Conservation (phyloP, 805 yeast species). For the Yarrowia osloensis region DNA sequence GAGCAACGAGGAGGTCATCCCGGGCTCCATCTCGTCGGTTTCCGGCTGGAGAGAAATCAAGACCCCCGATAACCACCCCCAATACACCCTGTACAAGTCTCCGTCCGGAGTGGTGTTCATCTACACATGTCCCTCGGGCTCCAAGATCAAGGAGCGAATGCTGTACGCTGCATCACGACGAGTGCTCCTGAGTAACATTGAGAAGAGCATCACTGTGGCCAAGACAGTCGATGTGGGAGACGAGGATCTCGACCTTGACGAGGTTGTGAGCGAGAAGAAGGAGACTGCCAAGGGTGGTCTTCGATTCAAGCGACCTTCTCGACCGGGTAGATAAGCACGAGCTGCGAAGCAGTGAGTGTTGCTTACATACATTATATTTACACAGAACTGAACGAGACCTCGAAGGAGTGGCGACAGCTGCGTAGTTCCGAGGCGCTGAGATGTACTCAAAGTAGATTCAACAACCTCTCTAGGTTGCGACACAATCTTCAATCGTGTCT, state of each 20-base stretch:
- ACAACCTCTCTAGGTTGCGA: no score
- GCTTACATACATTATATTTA: no score
- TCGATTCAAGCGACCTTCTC: constrained; percentile 13
- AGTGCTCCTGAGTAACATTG: constrained; percentile 40
- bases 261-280: constrained; percentile 10
- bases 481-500: no score
- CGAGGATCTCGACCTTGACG: constrained; percentile 23
- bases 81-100: constrained; percentile 26
- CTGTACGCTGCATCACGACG: constrained; percentile 76
- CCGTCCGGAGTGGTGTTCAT: constrained; percentile 54
- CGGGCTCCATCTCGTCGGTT: background rate
- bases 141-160: constrained; percentile 90
- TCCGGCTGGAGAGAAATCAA: constrained; percentile 26
- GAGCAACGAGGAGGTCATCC: constrained; percentile 23
- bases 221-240: constrained; percentile 19
- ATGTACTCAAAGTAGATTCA: no score
- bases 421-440: no score
- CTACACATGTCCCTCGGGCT: constrained; percentile 86
- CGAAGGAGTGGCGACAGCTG: no score
- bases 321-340: constrained; percentile 20
- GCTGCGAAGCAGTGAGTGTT: no score
- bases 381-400: no score
- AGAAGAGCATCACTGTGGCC: constrained; percentile 25
- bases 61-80: constrained; percentile 24
- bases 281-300: constrained; percentile 17